Base-by-base conservation (phyloP, 352 stramenopile genomes). In the Pythium biforme region DNA sequence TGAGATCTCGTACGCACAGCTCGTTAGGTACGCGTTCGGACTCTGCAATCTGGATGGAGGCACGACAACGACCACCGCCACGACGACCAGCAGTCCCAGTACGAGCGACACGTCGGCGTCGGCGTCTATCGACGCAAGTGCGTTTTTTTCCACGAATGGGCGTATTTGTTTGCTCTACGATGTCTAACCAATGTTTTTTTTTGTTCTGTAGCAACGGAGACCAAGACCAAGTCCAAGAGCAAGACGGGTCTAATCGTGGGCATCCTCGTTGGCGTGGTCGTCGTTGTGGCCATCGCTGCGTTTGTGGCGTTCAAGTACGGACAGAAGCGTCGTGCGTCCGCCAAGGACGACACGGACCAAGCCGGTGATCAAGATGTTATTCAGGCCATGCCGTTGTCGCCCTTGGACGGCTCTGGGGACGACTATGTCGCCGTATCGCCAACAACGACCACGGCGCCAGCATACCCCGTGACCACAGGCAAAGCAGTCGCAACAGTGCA, bases 21-120 rank as follows among this genome's bases (percentile, higher is more conserved):
- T 62, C 31, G 25, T 55, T 12, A 5, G 39, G 55, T 62, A 55
- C 55, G 43, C 55, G 8, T 62, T 62, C 17, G 55, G 31, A 14
- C 31, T 54, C 17, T 62, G 55, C 23, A 55, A n/a, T n/a, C 10
- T 23, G 10, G 26, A 33, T 27, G 54, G 54, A 5, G 40, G 40
- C 26, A 53, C 20, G 10, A n/a, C 29, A 2, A 19, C 37, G 37
- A 8, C 53, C 20, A 4, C 29, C 25, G 14, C 46, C 3, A 34
- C 23, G 27, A 27, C 19, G 19, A 22, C 27, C 31, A 46, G 31
- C 33, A 56, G 4, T 17, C 0, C 27, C 1, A 20, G 12, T 25
- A 23, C 19, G 12, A 1, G 4, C 5, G n/a, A 20, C 12, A 10
- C 3, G 4, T 7, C 46, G 22, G 9, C 46, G 3, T 31, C 48